Base-by-base conservation (phyloP, 495 filamentous ascomycete species). In the Neurospora discreta region DNA sequence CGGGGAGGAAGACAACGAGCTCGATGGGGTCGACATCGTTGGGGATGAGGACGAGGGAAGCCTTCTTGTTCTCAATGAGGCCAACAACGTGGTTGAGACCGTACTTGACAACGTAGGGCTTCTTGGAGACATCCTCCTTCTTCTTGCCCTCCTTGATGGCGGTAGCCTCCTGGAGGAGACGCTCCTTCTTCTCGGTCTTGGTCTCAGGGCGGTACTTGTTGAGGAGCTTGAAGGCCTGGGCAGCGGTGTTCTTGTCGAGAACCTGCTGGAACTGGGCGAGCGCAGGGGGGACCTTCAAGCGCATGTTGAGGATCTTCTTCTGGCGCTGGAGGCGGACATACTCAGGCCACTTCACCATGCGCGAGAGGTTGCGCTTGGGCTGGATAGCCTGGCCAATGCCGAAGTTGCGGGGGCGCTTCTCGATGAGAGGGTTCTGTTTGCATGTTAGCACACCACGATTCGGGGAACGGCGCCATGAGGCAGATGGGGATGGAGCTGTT, bases 1-100 rank as follows among this genome's bases (percentile, higher is more conserved):
- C 94, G 75, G 96, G 96, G 71, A 99, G 89, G 93, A 97, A 99
- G 85, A 98, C 91, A 82, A 99, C 96, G 78, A 99, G 85, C 89
- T 99, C 96, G 84, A 99, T 98, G 76, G 96, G 96, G 88, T 99
- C 96, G 80, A 99, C 96, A 82, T 99, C 96, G 86, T 99, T 97
- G 80, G 96, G 91, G 82, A 99, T 98, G 77, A 99, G 88, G 81
- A 99, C 96, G 76, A 99, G 87, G 71, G 91, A 89, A 73, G 96
- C 95, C 91, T 99, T 99, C 93, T 98, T 99, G 89, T 98, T 98
- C 91, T 99, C 96, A 81, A 99, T 94, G 76, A 99, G 89, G 74
- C 95, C 96, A 76, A 99, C 96, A 78, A 99, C 95, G 88, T 99
- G 96, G 90, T 99, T 99, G 78, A 99, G 90, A 86, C 96, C 96